A percentile compares a stretch with the other conserved stretches of the same genome.
Evolutionary conservation across 139 green algal species (phyloP).

Genomic region (Coelastrella sp.): DNA sequence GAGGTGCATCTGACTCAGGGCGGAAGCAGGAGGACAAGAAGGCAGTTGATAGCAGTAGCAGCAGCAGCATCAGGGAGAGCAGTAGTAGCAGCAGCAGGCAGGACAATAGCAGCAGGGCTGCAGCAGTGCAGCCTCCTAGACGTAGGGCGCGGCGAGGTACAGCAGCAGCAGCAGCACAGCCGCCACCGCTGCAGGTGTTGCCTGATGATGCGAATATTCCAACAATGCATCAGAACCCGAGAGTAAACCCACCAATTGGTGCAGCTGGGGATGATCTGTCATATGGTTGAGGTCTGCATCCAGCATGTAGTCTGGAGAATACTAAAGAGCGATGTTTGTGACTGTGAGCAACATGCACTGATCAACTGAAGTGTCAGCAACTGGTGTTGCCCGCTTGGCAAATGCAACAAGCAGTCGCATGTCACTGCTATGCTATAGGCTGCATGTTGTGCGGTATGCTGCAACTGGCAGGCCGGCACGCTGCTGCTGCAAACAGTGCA

Average conservation of each 20-base stretch:
- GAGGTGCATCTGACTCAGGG: no score
- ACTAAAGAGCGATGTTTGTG: no score
- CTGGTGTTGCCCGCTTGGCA: no score
- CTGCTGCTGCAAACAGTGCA: no score
- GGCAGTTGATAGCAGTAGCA: background rate
- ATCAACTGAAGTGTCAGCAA: no score
- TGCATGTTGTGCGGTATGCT: no score
- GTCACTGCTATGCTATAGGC: no score
- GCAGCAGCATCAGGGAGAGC: background rate
- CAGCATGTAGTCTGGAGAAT: background rate
- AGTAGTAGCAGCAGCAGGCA: background rate
- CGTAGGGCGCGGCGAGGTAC: background rate
- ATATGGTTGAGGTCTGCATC: constrained; percentile 1
- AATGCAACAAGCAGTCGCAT: no score
- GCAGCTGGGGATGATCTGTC: constrained; percentile 3
- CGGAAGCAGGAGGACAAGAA: background rate
- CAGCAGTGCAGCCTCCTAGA: background rate
- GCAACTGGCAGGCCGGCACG: no score
- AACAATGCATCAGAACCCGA: constrained; percentile 22
- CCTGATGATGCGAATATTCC: background rate
- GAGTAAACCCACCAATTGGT: background rate
- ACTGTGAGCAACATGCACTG: no score
- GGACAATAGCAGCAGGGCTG: background rate
- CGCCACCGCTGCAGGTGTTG: constrained; percentile 42
- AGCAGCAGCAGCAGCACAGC: background rate